Evolutionary conservation across 2,329 filamentous ascomycete species (phyloP), one percentile per base, ranked within the genome.

Genomic region (Cephalotrichum gorgonifer): DNA sequence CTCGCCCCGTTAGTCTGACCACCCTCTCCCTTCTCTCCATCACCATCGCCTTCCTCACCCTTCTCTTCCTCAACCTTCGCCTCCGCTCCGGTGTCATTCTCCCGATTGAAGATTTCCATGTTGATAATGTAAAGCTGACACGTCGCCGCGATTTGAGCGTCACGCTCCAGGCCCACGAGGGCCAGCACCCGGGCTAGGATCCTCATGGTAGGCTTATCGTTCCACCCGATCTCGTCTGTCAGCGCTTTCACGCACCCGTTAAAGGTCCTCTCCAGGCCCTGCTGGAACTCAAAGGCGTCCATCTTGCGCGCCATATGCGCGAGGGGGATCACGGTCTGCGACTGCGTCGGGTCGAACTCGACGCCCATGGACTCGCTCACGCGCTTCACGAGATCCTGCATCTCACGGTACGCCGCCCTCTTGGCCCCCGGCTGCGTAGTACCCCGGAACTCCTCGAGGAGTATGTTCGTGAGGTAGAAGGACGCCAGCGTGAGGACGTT

Each of bases 261-360:
- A 22, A 50, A 50, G 15, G 38, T 50, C 11, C 17, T n/a, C 22
- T 50, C 43, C 12, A 50, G 31, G 17, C 33, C 30, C 23, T 30
- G 25, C 12, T 50, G 48, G 26, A 27, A 46, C 23, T 44, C 43
- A 9, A 39, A 22, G 8, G 48, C 42, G 31, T 46, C 43, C 31
- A 50, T 25, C 43, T 30, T 50, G 23, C 48, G 48, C 43, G 33
- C 25, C 48, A 50, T 50, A 22, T 45, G n/a, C 17, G 43, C 48
- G 4, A 50, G 26, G 11, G 43, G 33, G 9, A 45, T 50, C 31
- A 46, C 23, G 12, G 22, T 45, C 43, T 50, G 41, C 12, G 47
- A 49, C 41, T 44, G 47, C n/a, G 26, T 44, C 14, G 47, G 28
- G n/a, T 49, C 47, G 28, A 49, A 49, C 17, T 49, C 47, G 20